Conservation (phyloP, 768 basidiomycete genomes). For the Xerocomellus chrysenteron region DNA sequence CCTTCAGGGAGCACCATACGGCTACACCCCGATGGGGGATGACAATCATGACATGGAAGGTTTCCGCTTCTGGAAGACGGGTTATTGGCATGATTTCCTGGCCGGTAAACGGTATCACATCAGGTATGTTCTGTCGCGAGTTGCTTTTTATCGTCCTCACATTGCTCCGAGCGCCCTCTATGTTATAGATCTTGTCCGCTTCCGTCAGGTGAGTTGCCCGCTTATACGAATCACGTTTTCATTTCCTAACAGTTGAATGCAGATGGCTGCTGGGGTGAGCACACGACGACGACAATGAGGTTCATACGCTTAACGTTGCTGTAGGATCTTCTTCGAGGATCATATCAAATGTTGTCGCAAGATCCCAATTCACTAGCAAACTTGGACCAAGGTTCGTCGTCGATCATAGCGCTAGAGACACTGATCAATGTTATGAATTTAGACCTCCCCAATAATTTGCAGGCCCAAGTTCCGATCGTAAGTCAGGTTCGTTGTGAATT, state of each 20-base stretch:
- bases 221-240: not conserved
- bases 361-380: slow-evolving; percentile 95
- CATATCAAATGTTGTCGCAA: slow-evolving; percentile 91
- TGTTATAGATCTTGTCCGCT: slow-evolving; percentile 91
- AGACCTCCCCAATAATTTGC: slow-evolving; percentile 97
- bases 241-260: not conserved
- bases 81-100: slow-evolving; percentile 91
- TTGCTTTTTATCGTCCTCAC: slow-evolving; percentile 5
- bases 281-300: not conserved
- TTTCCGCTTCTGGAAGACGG: slow-evolving; percentile 98
- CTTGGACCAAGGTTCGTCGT: slow-evolving; percentile 76
- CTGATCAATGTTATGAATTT: not conserved
- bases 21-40: slow-evolving; percentile 97
- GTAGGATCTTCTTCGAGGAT: slow-evolving; percentile 84
- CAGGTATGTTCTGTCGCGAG: slow-evolving; percentile 51
- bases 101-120: slow-evolving; percentile 90
- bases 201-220: slow-evolving; percentile 67
- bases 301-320: not conserved
- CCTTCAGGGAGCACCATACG: slow-evolving; percentile 90
- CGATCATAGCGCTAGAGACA: not conserved
- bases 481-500: slow-evolving; percentile 34
- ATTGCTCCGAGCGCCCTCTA: slow-evolving; percentile 75
- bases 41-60: slow-evolving; percentile 95
- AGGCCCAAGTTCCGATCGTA: slow-evolving; percentile 89
- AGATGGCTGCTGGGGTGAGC: slow-evolving; percentile 61